Percentiles rank a stretch among this genome's conserved stretches.
Evolutionary conservation across 192 early-diverging fungal species (phyloP).

Genomic region (Hyaloraphidium curvatum): DNA sequence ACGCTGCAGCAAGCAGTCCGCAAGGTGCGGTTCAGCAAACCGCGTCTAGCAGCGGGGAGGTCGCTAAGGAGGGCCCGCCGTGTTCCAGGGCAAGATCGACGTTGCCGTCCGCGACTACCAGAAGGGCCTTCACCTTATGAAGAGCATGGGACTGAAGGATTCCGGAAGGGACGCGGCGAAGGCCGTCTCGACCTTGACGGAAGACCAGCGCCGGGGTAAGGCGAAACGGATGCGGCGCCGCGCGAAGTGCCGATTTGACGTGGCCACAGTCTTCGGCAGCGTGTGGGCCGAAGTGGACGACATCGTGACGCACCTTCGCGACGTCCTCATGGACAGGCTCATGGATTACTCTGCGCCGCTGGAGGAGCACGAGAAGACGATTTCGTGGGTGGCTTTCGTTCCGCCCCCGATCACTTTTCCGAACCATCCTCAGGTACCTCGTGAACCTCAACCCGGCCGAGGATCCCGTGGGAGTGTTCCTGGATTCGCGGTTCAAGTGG

Average conservation of each 20-base stretch:
- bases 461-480: slow-evolving; percentile 76
- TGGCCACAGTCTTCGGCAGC: slow-evolving; percentile 70
- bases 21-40: slow-evolving; percentile 28
- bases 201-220: no score
- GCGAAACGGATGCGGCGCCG: no score
- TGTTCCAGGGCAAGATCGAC: slow-evolving; percentile 54
- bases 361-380: slow-evolving; percentile 75
- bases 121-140: slow-evolving; percentile 70
- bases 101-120: slow-evolving; percentile 86
- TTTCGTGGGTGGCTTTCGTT: slow-evolving; percentile 36
- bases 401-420: not conserved
- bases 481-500: slow-evolving; percentile 73
- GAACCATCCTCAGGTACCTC: slow-evolving; percentile 24
- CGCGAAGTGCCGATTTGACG: no score
- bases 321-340: slow-evolving; percentile 56
- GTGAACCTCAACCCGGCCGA: slow-evolving; percentile 56
- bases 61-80: not conserved
- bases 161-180: no score
- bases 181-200: no score
- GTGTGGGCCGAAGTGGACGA: slow-evolving; percentile 84
- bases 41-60: no score
- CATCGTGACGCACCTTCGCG: slow-evolving; percentile 49
- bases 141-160: no score
- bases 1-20: slow-evolving; percentile 63
- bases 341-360: slow-evolving; percentile 53